A percentile compares a stretch with the other conserved stretches of the same genome.
Conservation (phyloP, 2,329 filamentous ascomycete species). For the Neofusicoccum kwambonambiense region DNA sequence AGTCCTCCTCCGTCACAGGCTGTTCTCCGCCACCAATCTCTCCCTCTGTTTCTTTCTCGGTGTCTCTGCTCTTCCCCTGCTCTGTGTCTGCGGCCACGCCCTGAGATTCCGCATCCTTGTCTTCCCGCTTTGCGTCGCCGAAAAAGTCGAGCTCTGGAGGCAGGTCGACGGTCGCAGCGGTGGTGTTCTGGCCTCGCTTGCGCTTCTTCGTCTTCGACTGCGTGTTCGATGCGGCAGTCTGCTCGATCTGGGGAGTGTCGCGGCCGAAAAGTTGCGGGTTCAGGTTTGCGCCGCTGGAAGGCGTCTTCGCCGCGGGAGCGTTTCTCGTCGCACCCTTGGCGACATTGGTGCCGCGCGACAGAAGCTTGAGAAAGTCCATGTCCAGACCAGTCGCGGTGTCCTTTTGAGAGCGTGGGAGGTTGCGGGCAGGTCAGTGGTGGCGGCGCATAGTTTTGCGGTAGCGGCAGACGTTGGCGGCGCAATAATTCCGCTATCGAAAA, state of each 20-base stretch:
- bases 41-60: conserved; percentile 19
- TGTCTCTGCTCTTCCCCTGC: conserved; percentile 2
- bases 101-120: conserved; percentile 10
- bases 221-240: conserved; percentile 41
- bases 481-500: conserved; percentile 15
- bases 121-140: conserved; percentile 24
- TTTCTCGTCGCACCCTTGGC: conserved; percentile 37
- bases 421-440: background rate
- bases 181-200: conserved; percentile 37
- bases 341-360: conserved; percentile 68
- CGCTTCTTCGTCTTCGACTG: conserved; percentile 38
- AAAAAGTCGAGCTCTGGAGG: conserved; percentile 47
- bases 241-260: conserved; percentile 31
- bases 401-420: background rate
- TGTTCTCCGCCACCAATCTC: conserved; percentile 20
- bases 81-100: background rate
- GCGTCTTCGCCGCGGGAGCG: conserved; percentile 49
- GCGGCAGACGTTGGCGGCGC: conserved; percentile 5
- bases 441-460: background rate
- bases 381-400: background rate
- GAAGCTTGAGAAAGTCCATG: conserved; percentile 73
- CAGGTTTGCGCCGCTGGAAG: conserved; percentile 62
- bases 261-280: conserved; percentile 68
- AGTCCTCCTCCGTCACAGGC: conserved; percentile 65
- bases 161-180: conserved; percentile 22